phyloP scores from a whole-genome alignment of 208 protist genomes.

The Crithidia fasciculata region DNA sequence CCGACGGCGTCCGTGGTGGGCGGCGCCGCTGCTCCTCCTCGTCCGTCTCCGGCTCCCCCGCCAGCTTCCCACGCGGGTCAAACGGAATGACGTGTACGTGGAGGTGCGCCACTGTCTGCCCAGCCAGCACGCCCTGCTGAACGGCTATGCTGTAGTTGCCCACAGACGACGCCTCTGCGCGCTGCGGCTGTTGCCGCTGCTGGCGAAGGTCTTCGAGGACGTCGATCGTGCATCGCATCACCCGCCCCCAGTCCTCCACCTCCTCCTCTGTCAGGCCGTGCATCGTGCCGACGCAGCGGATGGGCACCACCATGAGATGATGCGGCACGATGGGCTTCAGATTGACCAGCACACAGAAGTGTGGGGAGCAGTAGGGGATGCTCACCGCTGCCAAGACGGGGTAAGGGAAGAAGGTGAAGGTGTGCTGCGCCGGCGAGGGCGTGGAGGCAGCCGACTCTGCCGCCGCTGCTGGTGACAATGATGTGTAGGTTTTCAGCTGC shows the following conservation, averaged over 20 bases:
- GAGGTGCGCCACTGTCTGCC: constrained; percentile 84
- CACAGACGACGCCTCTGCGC: not conserved
- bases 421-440: not conserved
- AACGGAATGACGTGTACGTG: constrained; percentile 89
- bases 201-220: constrained; percentile 52
- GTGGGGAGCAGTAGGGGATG: constrained; percentile 59
- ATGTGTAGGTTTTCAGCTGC: constrained; percentile 21
- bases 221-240: constrained; percentile 64
- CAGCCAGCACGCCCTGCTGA: constrained; percentile 73
- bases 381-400: constrained; percentile 37
- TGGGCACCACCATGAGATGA: constrained; percentile 86
- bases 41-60: constrained; percentile 71
- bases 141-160: constrained; percentile 78
- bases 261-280: constrained; percentile 71
- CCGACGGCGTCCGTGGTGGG: constrained; percentile 44
- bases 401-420: constrained; percentile 69
- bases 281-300: constrained; percentile 76
- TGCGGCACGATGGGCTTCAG: constrained; percentile 80
- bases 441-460: not conserved
- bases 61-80: constrained; percentile 64
- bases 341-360: constrained; percentile 86
- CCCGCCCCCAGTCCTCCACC: constrained; percentile 71
- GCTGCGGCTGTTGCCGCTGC: not conserved
- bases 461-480: not conserved
- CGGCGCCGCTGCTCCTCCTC: constrained; percentile 60